Percentiles rank a stretch among this genome's conserved stretches.
These are phyloP conservation scores for Echinochloa phyllopogon DNA, from an alignment of 176 grass and related monocot species.

Conservation along the genomic window DNA sequence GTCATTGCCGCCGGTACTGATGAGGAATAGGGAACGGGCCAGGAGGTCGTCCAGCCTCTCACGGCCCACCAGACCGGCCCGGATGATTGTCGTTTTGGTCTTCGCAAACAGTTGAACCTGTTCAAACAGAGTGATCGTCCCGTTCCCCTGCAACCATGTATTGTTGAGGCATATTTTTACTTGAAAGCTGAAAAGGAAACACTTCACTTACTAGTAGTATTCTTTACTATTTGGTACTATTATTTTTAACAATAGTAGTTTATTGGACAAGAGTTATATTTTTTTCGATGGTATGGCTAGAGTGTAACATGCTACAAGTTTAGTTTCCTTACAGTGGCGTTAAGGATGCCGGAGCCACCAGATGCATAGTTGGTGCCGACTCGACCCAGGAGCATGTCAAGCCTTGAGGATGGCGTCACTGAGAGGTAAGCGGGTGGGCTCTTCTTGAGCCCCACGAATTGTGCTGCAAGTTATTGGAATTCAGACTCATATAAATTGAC, in stretches of 20 bases:
- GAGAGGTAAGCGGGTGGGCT: slow-evolving; percentile 51
- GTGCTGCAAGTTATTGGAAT: slow-evolving; percentile 16
- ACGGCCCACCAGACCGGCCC: not conserved
- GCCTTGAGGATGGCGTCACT: not conserved
- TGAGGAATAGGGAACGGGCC: slow-evolving; percentile 34
- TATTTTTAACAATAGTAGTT: no score
- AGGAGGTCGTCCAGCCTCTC: not conserved
- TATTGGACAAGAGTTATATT: no score
- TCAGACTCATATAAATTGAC: no score
- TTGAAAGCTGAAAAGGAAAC: no score
- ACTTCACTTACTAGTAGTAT: no score
- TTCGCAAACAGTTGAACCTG: slow-evolving; percentile 9
- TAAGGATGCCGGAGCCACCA: slow-evolving; percentile 50
- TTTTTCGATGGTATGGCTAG: no score
- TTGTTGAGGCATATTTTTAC: not conserved
- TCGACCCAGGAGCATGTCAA: slow-evolving; percentile 1
- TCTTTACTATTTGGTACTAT: no score
- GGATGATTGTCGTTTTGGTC: slow-evolving; percentile 21
- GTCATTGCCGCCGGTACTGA: slow-evolving; percentile 48
- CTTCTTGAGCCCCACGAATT: slow-evolving; percentile 32
- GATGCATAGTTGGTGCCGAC: slow-evolving; percentile 50
- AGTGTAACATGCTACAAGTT: no score
- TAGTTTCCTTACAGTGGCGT: slow-evolving; percentile 23
- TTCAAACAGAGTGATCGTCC: slow-evolving; percentile 37
- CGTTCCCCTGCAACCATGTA: slow-evolving; percentile 39